phyloP scores from a whole-genome alignment of 2,329 filamentous ascomycete genomes.

The Scedosporium dehoogii region DNA sequence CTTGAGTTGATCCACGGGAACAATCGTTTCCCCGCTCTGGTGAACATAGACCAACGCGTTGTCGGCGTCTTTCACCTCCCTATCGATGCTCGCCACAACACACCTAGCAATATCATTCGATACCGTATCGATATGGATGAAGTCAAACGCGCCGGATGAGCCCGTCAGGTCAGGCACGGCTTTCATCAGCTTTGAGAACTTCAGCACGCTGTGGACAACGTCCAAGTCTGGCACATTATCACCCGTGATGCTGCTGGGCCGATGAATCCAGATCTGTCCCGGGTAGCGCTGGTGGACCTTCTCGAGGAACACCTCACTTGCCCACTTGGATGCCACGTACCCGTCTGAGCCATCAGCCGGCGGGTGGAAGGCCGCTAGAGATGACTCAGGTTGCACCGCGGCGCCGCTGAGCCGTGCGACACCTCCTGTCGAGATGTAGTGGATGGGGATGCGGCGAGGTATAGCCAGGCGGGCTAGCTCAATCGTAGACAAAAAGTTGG shows the following conservation, averaged over 20 bases:
- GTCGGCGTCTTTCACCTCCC: too few relatives aligned
- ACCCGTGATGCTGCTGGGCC: neutral
- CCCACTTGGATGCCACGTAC: slow-evolving; percentile 24
- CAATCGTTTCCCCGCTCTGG: too few relatives aligned
- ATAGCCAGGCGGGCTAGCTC: slow-evolving; percentile 17
- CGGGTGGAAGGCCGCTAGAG: neutral
- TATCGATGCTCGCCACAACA: neutral
- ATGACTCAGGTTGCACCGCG: neutral
- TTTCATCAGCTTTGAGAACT: neutral
- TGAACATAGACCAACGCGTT: too few relatives aligned
- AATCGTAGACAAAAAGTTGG: slow-evolving; percentile 21
- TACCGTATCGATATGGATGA: neutral
- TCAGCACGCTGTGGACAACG: neutral
- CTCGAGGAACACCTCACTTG: slow-evolving; percentile 20
- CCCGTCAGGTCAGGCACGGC: neutral
- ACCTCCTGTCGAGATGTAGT: slow-evolving; percentile 25
- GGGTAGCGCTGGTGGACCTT: slow-evolving; percentile 6
- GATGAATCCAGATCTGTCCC: neutral
- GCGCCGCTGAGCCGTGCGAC: slow-evolving; percentile 10
- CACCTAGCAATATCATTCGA: neutral
- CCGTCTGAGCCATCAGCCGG: slow-evolving; percentile 18
- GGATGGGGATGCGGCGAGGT: slow-evolving; percentile 19
- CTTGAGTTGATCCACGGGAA: too few relatives aligned
- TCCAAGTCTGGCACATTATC: neutral
- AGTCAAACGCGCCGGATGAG: neutral